Percentiles rank a stretch among this genome's conserved stretches.
These are phyloP conservation scores for Pelargonium fulgidum DNA, from an alignment of 441 rosid species.

Conservation along the genomic window DNA sequence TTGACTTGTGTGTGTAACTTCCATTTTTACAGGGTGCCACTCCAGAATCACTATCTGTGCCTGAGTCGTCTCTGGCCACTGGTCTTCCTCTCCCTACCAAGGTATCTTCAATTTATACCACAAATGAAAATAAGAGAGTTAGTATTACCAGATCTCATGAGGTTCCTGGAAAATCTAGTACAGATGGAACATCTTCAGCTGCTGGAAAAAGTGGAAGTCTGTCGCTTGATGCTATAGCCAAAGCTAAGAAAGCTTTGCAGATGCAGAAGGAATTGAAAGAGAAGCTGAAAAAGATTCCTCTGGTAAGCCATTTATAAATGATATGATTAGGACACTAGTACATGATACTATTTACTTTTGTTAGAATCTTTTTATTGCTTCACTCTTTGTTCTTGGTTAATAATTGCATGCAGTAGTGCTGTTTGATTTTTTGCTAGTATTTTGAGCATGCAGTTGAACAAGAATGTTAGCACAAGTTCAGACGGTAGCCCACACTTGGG, in stretches of 20 bases:
- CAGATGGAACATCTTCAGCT: conserved; percentile 80
- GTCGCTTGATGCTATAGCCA: conserved; percentile 78
- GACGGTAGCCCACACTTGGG: conserved; percentile 32
- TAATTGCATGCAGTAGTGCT: background rate
- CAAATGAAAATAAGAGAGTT: conserved; percentile 98
- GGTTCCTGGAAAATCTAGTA: conserved; percentile 99
- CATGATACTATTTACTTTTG: background rate
- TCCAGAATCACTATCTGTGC: conserved; percentile 26
- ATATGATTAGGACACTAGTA: background rate
- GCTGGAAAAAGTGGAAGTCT: conserved; percentile 72
- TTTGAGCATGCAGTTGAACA: conserved; percentile 46
- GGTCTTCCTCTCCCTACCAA: conserved; percentile 55
- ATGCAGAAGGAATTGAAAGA: conserved; percentile 59
- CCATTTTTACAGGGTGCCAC: conserved; percentile 36
- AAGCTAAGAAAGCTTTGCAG: conserved; percentile 81
- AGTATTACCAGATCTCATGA: conserved; percentile 97
- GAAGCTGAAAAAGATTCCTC: conserved; percentile 58
- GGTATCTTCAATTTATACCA: conserved; percentile 95
- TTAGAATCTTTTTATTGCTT: background rate
- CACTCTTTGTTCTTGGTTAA: background rate
- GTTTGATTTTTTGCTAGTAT: background rate
- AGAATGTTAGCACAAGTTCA: conserved; percentile 32
- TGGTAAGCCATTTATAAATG: conserved; percentile 33
- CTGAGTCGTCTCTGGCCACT: conserved; percentile 36
- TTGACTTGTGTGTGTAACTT: conserved; percentile 11